These are phyloP conservation scores for Bruguiera parviflora DNA, from an alignment of 345 rosid genomes.

Conservation along the genomic window DNA sequence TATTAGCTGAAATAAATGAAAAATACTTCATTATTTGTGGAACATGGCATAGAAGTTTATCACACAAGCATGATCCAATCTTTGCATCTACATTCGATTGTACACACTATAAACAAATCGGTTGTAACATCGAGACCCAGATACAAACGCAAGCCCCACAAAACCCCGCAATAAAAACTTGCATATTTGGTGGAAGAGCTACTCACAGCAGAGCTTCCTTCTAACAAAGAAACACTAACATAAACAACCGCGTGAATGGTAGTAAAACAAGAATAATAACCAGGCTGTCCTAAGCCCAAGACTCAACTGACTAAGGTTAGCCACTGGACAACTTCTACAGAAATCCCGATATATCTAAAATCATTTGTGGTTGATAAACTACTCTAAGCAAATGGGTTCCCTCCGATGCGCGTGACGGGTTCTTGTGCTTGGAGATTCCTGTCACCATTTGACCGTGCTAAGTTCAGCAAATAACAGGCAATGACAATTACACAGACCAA, in stretches of 20 bases:
- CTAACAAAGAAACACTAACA: constrained; percentile 15
- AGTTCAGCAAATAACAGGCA: not conserved
- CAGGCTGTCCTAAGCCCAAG: not conserved
- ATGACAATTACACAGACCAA: not conserved
- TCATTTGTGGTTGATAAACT: not conserved
- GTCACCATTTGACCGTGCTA: constrained; percentile 2
- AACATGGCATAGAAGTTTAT: too few relatives aligned
- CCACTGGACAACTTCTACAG: constrained; percentile 8
- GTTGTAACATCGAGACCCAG: constrained; percentile 1
- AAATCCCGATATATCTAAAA: not conserved
- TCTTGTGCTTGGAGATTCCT: constrained; percentile 70
- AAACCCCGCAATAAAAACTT: not conserved
- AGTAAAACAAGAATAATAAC: not conserved
- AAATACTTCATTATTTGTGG: too few relatives aligned
- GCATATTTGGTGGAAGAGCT: not conserved
- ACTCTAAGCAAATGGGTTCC: constrained; percentile 74
- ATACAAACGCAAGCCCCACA: not conserved
- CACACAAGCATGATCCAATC: not conserved
- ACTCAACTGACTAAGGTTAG: constrained; percentile 1
- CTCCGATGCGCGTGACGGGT: constrained; percentile 65
- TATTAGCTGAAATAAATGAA: too few relatives aligned
- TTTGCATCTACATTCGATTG: not conserved
- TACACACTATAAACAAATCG: not conserved
- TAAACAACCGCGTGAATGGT: not conserved
- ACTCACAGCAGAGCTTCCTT: constrained; percentile 13